Evolutionary conservation across 2,329 filamentous ascomycete species (phyloP).

Genomic region (Cladosporium phlei): DNA sequence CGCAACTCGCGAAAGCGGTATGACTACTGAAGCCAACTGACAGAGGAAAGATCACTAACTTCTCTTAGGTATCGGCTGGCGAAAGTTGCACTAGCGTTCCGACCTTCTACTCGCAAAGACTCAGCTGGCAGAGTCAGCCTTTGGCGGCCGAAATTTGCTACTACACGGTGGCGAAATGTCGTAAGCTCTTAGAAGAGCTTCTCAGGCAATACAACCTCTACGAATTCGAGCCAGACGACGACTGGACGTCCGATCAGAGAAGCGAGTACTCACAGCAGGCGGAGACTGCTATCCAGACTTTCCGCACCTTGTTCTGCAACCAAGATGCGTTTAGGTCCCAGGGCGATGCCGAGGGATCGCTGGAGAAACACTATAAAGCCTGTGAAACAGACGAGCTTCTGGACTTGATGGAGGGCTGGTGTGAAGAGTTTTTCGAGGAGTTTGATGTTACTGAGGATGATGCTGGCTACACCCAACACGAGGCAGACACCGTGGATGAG

Average conservation of each 20-base stretch:
- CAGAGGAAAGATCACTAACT: too few relatives aligned
- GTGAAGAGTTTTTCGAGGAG: background rate
- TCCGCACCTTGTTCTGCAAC: constrained; percentile 18
- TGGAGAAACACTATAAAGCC: too few relatives aligned
- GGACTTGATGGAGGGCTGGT: background rate
- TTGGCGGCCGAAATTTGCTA: constrained; percentile 19
- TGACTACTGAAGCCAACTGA: too few relatives aligned
- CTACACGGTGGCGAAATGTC: constrained; percentile 13
- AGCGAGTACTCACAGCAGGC: constrained; percentile 4
- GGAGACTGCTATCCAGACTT: too few relatives aligned
- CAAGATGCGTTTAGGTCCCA: constrained; percentile 1
- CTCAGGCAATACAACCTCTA: constrained; percentile 13
- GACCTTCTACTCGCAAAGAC: constrained; percentile 13
- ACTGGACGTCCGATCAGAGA: constrained; percentile 15
- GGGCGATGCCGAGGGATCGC: too few relatives aligned
- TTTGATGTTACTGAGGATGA: background rate
- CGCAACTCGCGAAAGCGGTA: constrained; percentile 19
- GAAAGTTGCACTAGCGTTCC: constrained; percentile 18
- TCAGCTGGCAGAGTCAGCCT: constrained; percentile 10
- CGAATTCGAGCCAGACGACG: constrained; percentile 15
- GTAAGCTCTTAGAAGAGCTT: constrained; percentile 12
- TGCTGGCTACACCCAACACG: background rate
- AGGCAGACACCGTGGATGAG: background rate
- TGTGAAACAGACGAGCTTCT: background rate
- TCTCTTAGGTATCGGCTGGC: constrained; percentile 15